Base-by-base conservation (phyloP, 768 basidiomycete species). In the Rhodosporidiobolus sp. region DNA sequence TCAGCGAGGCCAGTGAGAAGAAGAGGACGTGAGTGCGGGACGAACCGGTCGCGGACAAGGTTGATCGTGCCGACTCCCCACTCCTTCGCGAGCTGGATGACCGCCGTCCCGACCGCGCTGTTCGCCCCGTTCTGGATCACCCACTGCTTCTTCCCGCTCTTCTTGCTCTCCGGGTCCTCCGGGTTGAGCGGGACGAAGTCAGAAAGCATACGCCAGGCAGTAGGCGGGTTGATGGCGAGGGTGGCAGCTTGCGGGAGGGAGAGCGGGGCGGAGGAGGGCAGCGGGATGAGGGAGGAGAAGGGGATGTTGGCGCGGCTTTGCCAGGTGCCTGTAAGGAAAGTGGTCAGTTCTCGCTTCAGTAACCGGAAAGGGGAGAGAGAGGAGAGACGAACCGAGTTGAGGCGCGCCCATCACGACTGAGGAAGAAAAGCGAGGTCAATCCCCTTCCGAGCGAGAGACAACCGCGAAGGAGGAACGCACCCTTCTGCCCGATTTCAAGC, bases 81-180 rank as follows among this genome's bases (percentile, higher is more conserved):
- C 24, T 85, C 83, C 43, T 86, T 87, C n/a, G 91, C 90, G 50
- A 94, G 88, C 55, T 67, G 65, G 55, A 65, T 48, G 22, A 14
- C 73, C 61, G 53, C 63, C 45, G 26, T 67, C 56, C 65, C 62
- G 19, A 67, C 77, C 38, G 59, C 46, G 24, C 48, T 89, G 76
- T 94, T 94, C 28, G 88, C 88, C 35, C 90, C 92, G 72, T 93
- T 94, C 80, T 94, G 92, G 19, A 94, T 79, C 24, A 94, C 84
- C 88, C 88, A 93, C 58, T 91, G 89, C 7, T 88, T 91, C 67
- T 68, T 75, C 28, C 38, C 55, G 16, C 45, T 26, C 32, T 60
- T 32, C 16, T 38, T 50, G 11, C 43, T 30, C 24, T n/a, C 34
- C 3, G n/a, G n/a, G 26, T 43, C 48, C 6, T n/a, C 35, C 59